phyloP scores from a whole-genome alignment of 73 alveolate genomes.

The Diophrys sp. region DNA sequence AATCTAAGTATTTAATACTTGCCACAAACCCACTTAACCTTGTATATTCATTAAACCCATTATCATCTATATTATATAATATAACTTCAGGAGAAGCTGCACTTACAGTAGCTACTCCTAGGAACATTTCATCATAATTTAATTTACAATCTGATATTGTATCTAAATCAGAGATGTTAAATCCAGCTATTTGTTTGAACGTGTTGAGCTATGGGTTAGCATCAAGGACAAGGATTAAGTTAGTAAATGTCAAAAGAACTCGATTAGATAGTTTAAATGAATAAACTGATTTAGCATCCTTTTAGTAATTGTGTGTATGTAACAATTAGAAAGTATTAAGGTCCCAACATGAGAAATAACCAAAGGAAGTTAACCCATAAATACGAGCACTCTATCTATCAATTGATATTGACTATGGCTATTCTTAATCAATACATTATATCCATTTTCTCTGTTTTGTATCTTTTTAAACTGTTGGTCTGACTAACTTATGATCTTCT shows the following conservation, averaged over 20 bases:
- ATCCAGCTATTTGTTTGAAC: slow-evolving; percentile 44
- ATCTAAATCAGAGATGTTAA: slow-evolving; percentile 25
- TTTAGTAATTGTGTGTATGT: slow-evolving; percentile 53
- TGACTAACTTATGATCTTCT: slow-evolving; percentile 11
- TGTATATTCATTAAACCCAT: slow-evolving; percentile 55
- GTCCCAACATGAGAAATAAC: slow-evolving; percentile 83
- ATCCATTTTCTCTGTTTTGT: slow-evolving; percentile 43
- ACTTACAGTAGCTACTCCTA: slow-evolving; percentile 68
- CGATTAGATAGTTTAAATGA: slow-evolving; percentile 72
- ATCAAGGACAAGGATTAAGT: slow-evolving; percentile 62
- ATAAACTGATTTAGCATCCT: slow-evolving; percentile 55
- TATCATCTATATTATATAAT: slow-evolving; percentile 57
- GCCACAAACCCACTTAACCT: slow-evolving; percentile 66
- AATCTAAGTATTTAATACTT: slow-evolving; percentile 71
- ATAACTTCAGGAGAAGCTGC: slow-evolving; percentile 76
- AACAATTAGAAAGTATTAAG: slow-evolving; percentile 56
- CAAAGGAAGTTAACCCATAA: slow-evolving; percentile 63
- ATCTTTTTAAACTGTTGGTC: slow-evolving; percentile 10
- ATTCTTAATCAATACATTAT: slow-evolving; percentile 68
- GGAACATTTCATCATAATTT: slow-evolving; percentile 46
- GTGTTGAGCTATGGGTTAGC: slow-evolving; percentile 6
- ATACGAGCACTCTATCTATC: slow-evolving; percentile 52
- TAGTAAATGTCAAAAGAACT: slow-evolving; percentile 70
- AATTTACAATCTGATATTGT: slow-evolving; percentile 60
- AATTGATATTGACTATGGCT: slow-evolving; percentile 59